A percentile compares a stretch with the other conserved stretches of the same genome.
Evolutionary conservation across 352 stramenopile genomes (phyloP).

Genomic region (Phytophthora agathidicida): DNA sequence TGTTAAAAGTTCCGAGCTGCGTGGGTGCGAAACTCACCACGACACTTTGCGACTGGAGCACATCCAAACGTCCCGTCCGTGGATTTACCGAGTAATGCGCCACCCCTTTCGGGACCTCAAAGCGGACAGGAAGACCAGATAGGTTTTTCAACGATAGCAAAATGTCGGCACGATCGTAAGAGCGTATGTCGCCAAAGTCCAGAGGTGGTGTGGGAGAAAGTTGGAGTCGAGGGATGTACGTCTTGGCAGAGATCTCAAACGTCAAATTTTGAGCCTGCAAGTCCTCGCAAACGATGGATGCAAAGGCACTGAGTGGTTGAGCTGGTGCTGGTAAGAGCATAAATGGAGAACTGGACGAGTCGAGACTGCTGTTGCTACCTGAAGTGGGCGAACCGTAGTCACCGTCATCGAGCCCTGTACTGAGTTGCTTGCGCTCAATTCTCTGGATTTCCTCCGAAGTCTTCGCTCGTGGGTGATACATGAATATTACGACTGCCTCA

Average conservation of each 20-base stretch:
- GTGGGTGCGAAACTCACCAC: conserved; percentile 89
- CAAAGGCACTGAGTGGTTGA: conserved; percentile 62
- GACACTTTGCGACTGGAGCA: conserved; percentile 88
- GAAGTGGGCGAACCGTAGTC: neutral
- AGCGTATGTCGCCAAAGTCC: conserved; percentile 88
- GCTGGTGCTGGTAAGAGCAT: conserved; percentile 25
- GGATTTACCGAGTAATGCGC: conserved; percentile 84
- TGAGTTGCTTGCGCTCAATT: conserved; percentile 25
- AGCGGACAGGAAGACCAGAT: conserved; percentile 67
- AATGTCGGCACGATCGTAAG: conserved; percentile 82
- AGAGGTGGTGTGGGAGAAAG: conserved; percentile 47
- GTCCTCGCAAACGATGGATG: conserved; percentile 73
- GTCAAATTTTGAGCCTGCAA: conserved; percentile 77
- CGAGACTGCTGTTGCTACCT: neutral
- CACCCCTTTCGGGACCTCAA: conserved; percentile 56
- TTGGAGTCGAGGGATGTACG: conserved; percentile 56
- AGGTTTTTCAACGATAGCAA: conserved; percentile 86
- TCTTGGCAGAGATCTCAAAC: conserved; percentile 73
- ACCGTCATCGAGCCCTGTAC: neutral
- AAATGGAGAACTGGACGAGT: conserved; percentile 21
- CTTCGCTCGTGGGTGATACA: conserved; percentile 52
- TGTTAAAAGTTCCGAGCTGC: conserved; percentile 84
- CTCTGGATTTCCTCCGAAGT: conserved; percentile 35
- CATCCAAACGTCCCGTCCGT: conserved; percentile 68
- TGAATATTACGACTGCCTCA: conserved; percentile 49